Base-by-base conservation (phyloP, 805 yeast species). In the Saccharomycopsis sp. region DNA sequence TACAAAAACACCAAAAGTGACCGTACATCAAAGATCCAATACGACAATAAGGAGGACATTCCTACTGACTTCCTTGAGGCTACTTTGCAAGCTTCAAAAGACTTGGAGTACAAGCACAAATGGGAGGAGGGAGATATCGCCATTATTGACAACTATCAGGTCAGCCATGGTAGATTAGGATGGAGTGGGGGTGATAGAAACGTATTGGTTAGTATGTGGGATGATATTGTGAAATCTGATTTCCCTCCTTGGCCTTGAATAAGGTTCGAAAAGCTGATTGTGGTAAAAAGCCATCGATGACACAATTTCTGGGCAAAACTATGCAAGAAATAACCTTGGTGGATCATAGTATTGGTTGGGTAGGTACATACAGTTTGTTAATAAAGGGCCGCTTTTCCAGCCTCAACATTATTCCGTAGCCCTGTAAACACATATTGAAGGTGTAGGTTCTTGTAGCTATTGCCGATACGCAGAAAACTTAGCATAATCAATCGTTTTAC, bases 131-230 rank as follows among this genome's bases (percentile, higher is more conserved):
- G 74, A 5, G 75, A 71, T 59, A 61, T 72, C 50, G 71, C 65
- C 0, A 61, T 72, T 7, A 64, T 72, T n/a, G 71, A 72, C 58
- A 72, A 72, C 57, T 67, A 68, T 55, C 71, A 68, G 56, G 73
- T 67, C 2, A 66, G 71, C 53, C 75, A 72, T 61, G 75, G 75
- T 0, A 62, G 74, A 54, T 44, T 55, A 2, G 72, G 74, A 1
- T 68, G 69, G 66, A 52, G 24, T 1, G 61, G 64, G 20, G 73
- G 73, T 2, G 66, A 63, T 2, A 61, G 75, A 52, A 57, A 52
- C n/a, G 63, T 72, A n/a, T 50, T 70, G 23, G 73, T 69, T n/a
- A 70, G 73, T 56, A 70, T 71, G 73, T 72, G 75, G 74, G 74
- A 71, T 53, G 57, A 54, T 58, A 46, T 40, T 53, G 53, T 5